Evolutionary conservation across 2,329 filamentous ascomycete species (phyloP).

Genomic region (Cladosporium sphaerospermum): DNA sequence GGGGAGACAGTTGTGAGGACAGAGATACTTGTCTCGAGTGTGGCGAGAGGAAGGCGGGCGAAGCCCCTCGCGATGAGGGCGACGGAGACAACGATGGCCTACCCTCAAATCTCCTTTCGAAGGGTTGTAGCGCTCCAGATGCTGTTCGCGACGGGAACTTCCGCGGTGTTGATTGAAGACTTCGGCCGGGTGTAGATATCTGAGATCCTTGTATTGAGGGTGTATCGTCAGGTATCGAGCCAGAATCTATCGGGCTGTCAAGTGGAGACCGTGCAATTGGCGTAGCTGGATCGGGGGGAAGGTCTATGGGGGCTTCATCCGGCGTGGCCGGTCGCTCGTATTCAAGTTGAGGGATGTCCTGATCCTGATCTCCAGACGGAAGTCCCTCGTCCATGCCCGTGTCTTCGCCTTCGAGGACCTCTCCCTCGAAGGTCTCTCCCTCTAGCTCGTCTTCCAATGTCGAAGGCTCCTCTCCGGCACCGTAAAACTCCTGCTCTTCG

Average conservation of each 20-base stretch:
- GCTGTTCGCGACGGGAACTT: slow-evolving; percentile 62
- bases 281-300: slow-evolving; percentile 13
- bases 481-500: not conserved
- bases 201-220: slow-evolving; percentile 67
- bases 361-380: slow-evolving; percentile 5
- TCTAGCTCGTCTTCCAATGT: slow-evolving; percentile 12
- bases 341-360: slow-evolving; percentile 22
- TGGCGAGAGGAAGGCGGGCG: slow-evolving; percentile 67
- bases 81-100: slow-evolving; percentile 62
- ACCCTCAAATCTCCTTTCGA: slow-evolving; percentile 90
- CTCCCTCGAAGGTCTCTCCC: slow-evolving; percentile 4
- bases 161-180: slow-evolving; percentile 54
- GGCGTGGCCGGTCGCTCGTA: slow-evolving; percentile 6
- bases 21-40: slow-evolving; percentile 63
- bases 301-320: slow-evolving; percentile 4
- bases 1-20: slow-evolving; percentile 49
- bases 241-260: slow-evolving; percentile 63
- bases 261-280: slow-evolving; percentile 27
- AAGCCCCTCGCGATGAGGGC: slow-evolving; percentile 61
- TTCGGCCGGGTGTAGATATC: slow-evolving; percentile 63
- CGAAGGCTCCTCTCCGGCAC: not conserved
- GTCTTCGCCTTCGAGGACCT: slow-evolving; percentile 9
- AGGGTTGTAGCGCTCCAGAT: slow-evolving; percentile 80
- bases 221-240: slow-evolving; percentile 75
- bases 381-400: slow-evolving; percentile 13